Percentiles rank a stretch among this genome's conserved stretches.
Conservation (phyloP, 2,329 filamentous ascomycete species). For the Monosporascus cannonballus region DNA sequence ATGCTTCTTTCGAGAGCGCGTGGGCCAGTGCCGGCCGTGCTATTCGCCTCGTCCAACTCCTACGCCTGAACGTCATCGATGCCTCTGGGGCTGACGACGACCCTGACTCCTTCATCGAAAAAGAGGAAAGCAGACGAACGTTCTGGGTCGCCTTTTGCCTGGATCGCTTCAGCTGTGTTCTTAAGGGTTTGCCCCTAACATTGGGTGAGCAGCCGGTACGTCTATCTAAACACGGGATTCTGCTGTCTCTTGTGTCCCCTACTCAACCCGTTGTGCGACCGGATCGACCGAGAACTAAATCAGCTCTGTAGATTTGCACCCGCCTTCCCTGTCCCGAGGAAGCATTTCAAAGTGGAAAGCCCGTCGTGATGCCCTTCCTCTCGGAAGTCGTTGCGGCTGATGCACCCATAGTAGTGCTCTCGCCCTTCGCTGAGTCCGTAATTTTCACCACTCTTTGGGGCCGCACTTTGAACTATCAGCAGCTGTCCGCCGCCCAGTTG, state of each 20-base stretch:
- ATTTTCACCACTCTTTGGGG: constrained; percentile 23
- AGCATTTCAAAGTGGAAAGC: constrained; percentile 28
- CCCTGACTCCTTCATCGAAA: background rate
- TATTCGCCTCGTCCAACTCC: constrained; percentile 2
- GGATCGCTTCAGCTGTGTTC: constrained; percentile 29
- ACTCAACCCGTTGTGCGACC: no score
- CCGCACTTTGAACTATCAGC: constrained; percentile 3
- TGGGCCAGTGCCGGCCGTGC: constrained; percentile 1
- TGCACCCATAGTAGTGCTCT: constrained; percentile 8
- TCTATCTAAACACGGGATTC: background rate
- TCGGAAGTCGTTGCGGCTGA: constrained; percentile 21
- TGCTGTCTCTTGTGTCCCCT: no score
- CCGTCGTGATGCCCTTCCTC: constrained; percentile 20
- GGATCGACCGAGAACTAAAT: background rate
- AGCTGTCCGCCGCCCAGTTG: background rate
- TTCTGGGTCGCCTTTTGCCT: constrained; percentile 20
- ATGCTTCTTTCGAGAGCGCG: background rate
- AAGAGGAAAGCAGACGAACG: constrained; percentile 1
- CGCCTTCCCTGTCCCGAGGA: constrained; percentile 29
- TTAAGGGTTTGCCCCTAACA: constrained; percentile 23
- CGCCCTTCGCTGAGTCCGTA: constrained; percentile 27
- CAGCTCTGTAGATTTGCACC: constrained; percentile 23
- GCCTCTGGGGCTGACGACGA: no score
- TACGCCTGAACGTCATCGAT: constrained; percentile 1
- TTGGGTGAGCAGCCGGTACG: constrained; percentile 22